Conservation (phyloP, 2,329 filamentous ascomycete species). For the Arthrobotrys megalospora region DNA sequence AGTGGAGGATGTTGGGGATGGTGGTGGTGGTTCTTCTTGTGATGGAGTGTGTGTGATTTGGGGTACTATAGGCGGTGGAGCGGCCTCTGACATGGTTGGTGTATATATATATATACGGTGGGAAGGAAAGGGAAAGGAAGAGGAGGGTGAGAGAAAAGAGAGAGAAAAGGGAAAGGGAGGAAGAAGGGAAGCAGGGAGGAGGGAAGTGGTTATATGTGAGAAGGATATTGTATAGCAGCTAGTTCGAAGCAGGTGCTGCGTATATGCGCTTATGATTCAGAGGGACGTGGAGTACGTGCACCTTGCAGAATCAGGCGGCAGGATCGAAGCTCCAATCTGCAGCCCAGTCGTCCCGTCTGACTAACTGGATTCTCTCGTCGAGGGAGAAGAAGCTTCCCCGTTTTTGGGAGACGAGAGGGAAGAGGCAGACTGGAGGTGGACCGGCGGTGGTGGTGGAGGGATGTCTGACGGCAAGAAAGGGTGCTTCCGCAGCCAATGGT, state of each 20-base stretch:
- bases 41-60: constrained; percentile 50
- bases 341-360: constrained; percentile 40
- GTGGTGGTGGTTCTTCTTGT: constrained; percentile 29
- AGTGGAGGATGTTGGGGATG: constrained; percentile 35
- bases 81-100: constrained; percentile 55
- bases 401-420: constrained; percentile 39
- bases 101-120: constrained; percentile 7
- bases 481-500: constrained; percentile 49
- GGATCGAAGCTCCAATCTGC: constrained; percentile 38
- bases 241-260: constrained; percentile 26
- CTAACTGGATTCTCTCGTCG: constrained; percentile 18
- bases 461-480: constrained; percentile 47
- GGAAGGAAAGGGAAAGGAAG: constrained; percentile 6
- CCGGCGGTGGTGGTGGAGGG: constrained; percentile 11
- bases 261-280: constrained; percentile 59
- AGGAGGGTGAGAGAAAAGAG: neutral
- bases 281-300: constrained; percentile 36
- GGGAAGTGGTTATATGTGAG: constrained; percentile 48
- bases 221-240: constrained; percentile 3
- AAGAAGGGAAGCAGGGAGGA: constrained; percentile 20
- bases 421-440: constrained; percentile 21
- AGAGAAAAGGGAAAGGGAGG: constrained; percentile 13
- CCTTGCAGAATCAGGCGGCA: constrained; percentile 45
- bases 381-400: constrained; percentile 15
- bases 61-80: constrained; percentile 49